Evolutionary conservation across 495 filamentous ascomycete genomes (phyloP).

Genomic region (Penicillium lagena): DNA sequence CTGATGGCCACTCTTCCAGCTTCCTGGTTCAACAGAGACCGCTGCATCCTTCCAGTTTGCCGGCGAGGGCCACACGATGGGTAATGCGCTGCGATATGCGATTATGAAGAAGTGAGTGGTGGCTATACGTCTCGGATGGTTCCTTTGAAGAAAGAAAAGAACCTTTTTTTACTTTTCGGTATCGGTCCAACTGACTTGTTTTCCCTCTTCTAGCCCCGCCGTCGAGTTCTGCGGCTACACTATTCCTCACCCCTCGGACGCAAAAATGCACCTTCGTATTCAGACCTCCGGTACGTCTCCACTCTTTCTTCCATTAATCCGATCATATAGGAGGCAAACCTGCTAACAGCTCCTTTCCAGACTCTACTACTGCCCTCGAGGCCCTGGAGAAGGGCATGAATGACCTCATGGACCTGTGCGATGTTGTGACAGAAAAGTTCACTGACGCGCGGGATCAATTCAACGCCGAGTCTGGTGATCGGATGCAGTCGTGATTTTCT

Average conservation of each 20-base stretch:
- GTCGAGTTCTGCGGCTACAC: conserved; percentile 98
- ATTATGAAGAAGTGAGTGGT: conserved; percentile 93
- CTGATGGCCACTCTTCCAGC: conserved; percentile 27
- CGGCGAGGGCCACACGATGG: conserved; percentile 88
- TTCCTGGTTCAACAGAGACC: conserved; percentile 64
- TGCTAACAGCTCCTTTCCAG: conserved; percentile 31
- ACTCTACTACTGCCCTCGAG: conserved; percentile 71
- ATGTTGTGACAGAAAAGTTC: conserved; percentile 86
- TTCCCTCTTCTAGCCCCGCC: conserved; percentile 55
- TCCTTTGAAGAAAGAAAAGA: too few relatives aligned
- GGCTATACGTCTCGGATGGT: not conserved
- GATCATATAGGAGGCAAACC: not conserved
- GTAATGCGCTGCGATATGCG: conserved; percentile 87
- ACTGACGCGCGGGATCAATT: conserved; percentile 58
- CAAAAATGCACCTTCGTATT: conserved; percentile 93
- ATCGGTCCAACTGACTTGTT: too few relatives aligned
- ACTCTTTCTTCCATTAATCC: not conserved
- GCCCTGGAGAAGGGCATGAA: conserved; percentile 84
- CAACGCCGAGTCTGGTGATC: conserved; percentile 33
- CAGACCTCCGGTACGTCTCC: conserved; percentile 78
- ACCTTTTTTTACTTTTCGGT: too few relatives aligned
- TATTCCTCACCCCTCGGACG: conserved; percentile 92
- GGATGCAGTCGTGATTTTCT: conserved; percentile 26
- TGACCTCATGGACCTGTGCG: conserved; percentile 84
- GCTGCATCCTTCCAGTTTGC: conserved; percentile 84